phyloP scores from a whole-genome alignment of 2,329 filamentous ascomycete species.

The Fusarium sp. region DNA sequence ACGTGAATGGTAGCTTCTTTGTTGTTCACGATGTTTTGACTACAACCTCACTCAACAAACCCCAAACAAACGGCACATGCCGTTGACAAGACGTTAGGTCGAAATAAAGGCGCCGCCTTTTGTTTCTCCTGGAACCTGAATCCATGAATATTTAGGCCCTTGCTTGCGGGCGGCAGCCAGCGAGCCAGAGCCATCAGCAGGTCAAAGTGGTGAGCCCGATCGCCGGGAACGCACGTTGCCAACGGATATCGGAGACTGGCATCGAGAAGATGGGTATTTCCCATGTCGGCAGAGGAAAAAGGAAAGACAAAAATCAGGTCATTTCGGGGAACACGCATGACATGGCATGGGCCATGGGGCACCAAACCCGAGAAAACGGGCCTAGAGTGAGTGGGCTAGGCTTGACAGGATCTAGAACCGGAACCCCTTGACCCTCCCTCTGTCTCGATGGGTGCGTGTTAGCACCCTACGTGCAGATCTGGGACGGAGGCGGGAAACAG shows the following conservation, averaged over 20 bases:
- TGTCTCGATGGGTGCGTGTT: conserved; percentile 38
- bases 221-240: conserved; percentile 32
- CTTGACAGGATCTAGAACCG: conserved; percentile 32
- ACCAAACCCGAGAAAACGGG: conserved; percentile 14
- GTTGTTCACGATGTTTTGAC: background rate
- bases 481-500: conserved; percentile 2
- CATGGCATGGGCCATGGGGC: background rate
- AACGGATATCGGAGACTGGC: conserved; percentile 33
- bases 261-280: conserved; percentile 12
- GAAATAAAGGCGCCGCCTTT: background rate
- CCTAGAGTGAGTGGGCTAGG: conserved; percentile 8
- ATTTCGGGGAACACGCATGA: conserved; percentile 9
- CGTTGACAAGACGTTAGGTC: background rate
- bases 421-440: background rate
- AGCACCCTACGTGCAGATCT: conserved; percentile 45
- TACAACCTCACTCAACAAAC: background rate
- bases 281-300: conserved; percentile 22
- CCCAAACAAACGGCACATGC: background rate
- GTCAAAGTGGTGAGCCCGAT: conserved; percentile 26
- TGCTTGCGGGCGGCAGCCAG: background rate
- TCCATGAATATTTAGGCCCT: background rate
- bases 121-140: background rate
- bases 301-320: conserved; percentile 26
- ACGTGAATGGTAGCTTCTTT: background rate
- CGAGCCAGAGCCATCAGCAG: background rate